Evolutionary conservation across 257 asterid species (phyloP).

Genomic region (Agastache rugosa): DNA sequence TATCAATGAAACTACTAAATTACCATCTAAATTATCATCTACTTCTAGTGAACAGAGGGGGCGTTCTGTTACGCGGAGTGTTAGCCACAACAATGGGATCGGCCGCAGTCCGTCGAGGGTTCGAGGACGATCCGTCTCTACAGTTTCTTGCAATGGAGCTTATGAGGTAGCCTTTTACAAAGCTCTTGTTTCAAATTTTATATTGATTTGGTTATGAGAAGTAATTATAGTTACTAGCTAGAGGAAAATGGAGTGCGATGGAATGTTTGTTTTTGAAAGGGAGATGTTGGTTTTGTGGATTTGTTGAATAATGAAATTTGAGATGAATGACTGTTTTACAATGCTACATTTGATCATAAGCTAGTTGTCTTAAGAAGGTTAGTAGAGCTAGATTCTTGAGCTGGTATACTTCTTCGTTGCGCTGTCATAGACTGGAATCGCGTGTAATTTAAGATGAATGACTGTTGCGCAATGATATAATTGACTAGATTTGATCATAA

Average conservation of each 20-base stretch:
- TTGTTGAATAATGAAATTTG: background rate
- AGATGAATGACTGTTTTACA: background rate
- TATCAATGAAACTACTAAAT: slow-evolving; percentile 23
- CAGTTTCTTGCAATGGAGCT: slow-evolving; percentile 47
- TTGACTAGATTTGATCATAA: background rate
- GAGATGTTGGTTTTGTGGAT: background rate
- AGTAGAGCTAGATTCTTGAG: background rate
- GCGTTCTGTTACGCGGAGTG: slow-evolving; percentile 60
- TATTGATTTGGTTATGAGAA: slow-evolving; percentile 9
- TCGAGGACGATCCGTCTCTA: slow-evolving; percentile 65
- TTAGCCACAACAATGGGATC: slow-evolving; percentile 57
- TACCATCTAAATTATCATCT: background rate
- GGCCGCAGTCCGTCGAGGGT: slow-evolving; percentile 83
- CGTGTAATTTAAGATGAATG: background rate
- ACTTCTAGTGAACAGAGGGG: slow-evolving; percentile 58
- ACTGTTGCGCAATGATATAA: background rate
- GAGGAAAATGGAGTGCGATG: background rate
- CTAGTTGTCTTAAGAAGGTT: slow-evolving; percentile 6
- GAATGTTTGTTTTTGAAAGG: slow-evolving; percentile 18
- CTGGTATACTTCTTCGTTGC: slow-evolving; percentile 19
- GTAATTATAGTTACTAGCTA: background rate
- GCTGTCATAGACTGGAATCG: background rate
- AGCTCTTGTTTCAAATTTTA: background rate
- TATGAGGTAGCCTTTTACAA: slow-evolving; percentile 52
- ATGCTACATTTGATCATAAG: background rate